Percentiles rank a stretch among this genome's conserved stretches.
Evolutionary conservation across 179 eudicot genomes (phyloP).

Genomic region (Spinacia oleracea): DNA sequence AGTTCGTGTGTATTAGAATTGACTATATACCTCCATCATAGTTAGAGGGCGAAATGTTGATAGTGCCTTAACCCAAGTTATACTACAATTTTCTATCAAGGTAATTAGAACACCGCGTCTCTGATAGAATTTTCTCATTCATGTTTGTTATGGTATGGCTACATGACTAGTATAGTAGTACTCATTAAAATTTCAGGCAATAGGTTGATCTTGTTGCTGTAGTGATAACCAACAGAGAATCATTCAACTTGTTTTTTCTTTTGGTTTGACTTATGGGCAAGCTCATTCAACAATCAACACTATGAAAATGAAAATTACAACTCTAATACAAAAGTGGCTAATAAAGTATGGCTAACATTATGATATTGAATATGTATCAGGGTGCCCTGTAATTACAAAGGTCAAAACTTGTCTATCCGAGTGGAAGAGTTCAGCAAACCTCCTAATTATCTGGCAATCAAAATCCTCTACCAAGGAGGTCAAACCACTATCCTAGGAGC

Average conservation of each 20-base stretch:
- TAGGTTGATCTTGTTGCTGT: neutral
- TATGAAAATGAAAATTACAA: neutral
- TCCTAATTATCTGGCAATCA: conserved; percentile 57
- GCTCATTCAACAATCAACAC: no score
- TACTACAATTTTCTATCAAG: no score
- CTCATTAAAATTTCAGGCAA: conserved; percentile 4
- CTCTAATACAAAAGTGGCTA: neutral
- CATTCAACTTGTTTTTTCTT: neutral
- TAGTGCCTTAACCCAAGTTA: neutral
- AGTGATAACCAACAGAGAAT: neutral
- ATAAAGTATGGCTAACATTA: neutral
- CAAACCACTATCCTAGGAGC: conserved; percentile 61
- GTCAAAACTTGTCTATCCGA: conserved; percentile 52
- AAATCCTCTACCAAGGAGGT: conserved; percentile 72
- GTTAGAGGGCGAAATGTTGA: neutral
- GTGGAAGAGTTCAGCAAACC: conserved; percentile 66
- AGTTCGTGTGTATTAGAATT: no score
- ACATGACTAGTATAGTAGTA: neutral
- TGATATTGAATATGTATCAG: conserved; percentile 31
- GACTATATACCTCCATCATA: no score
- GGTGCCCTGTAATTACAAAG: conserved; percentile 68
- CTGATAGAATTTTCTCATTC: no score
- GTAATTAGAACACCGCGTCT: no score
- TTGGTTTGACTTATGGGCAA: neutral
- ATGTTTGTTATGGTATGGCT: neutral